phyloP scores from a whole-genome alignment of 208 protist species.

The Leptomonas seymouri region DNA sequence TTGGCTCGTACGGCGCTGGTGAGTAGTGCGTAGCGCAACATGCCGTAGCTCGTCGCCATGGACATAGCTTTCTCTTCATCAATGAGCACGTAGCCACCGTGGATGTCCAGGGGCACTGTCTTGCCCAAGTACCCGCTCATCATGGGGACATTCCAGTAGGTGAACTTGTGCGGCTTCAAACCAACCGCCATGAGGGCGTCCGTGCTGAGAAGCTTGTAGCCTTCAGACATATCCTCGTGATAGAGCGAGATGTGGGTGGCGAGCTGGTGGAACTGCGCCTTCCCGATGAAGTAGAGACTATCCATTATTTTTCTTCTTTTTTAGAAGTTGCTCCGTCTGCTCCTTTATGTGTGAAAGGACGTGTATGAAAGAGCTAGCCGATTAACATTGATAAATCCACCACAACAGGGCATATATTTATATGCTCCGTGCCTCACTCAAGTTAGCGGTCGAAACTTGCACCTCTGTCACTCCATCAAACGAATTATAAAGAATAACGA shows the following conservation, averaged over 20 bases:
- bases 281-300: slow-evolving; percentile 66
- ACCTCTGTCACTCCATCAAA: too few species aligned
- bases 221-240: slow-evolving; percentile 68
- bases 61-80: slow-evolving; percentile 66
- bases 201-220: slow-evolving; percentile 51
- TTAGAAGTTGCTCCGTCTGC: too few species aligned
- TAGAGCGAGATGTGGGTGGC: slow-evolving; percentile 80
- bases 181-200: slow-evolving; percentile 42
- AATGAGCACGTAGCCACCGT: slow-evolving; percentile 74
- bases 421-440: too few species aligned
- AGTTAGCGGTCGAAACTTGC: too few species aligned
- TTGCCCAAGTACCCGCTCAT: slow-evolving; percentile 74
- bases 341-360: background rate
- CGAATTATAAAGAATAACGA: too few species aligned
- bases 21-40: slow-evolving; percentile 75
- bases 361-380: background rate
- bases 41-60: slow-evolving; percentile 60
- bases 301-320: too few species aligned
- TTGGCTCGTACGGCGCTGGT: slow-evolving; percentile 63
- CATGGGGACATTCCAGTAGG: slow-evolving; percentile 74
- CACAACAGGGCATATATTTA: too few species aligned
- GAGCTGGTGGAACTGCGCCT: slow-evolving; percentile 82
- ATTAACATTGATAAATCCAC: background rate
- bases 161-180: slow-evolving; percentile 49
- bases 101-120: slow-evolving; percentile 72